phyloP scores from a whole-genome alignment of 2,329 filamentous ascomycete species.

The Sordariomycetes sp. region DNA sequence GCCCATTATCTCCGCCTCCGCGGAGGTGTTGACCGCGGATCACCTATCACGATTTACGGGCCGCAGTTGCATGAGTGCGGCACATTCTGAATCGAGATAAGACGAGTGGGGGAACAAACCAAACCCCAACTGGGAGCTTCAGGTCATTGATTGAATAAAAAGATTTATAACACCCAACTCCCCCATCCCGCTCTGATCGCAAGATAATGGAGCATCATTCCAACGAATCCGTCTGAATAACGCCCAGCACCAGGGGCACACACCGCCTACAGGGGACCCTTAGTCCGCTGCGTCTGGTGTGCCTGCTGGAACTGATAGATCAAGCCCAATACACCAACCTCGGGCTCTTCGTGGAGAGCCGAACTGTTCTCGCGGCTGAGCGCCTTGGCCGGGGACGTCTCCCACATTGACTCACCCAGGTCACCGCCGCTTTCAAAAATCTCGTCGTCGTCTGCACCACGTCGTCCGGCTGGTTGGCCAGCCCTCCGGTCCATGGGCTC shows the following conservation, averaged over 20 bases:
- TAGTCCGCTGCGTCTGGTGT: slow-evolving; percentile 36
- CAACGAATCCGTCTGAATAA: background rate
- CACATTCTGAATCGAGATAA: no score
- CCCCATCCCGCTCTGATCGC: background rate
- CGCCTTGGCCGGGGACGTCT: slow-evolving; percentile 40
- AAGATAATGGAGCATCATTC: background rate
- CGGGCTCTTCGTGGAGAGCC: slow-evolving; percentile 31
- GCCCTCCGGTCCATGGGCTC: slow-evolving; percentile 39
- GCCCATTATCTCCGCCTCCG: no score
- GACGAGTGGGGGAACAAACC: background rate
- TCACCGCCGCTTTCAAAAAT: slow-evolving; percentile 34
- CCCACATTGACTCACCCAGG: slow-evolving; percentile 50
- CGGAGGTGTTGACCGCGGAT: no score
- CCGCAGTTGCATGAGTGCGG: no score
- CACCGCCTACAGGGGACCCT: slow-evolving; percentile 13
- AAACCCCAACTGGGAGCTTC: background rate
- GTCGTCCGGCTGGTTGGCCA: slow-evolving; percentile 11
- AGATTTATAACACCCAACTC: background rate
- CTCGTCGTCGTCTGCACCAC: slow-evolving; percentile 42
- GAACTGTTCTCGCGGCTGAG: slow-evolving; percentile 42
- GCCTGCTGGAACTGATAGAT: slow-evolving; percentile 49
- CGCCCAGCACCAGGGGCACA: background rate
- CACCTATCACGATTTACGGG: no score
- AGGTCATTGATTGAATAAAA: background rate
- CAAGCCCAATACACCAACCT: slow-evolving; percentile 44